phyloP scores from a whole-genome alignment of 2,329 filamentous ascomycete species.

The Didymosphaeria variabile region DNA sequence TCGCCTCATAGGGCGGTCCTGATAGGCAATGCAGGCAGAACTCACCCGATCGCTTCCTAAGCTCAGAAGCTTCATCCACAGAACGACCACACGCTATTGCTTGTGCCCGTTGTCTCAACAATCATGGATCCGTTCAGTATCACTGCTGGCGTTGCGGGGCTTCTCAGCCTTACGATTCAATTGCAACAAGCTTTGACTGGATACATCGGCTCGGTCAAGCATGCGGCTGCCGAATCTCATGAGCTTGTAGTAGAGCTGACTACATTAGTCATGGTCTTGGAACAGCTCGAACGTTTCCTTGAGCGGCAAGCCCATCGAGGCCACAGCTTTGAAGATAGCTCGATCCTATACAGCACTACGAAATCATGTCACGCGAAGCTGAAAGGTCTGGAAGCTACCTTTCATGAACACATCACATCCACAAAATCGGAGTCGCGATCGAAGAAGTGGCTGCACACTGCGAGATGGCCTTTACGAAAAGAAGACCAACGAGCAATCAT shows the following conservation, averaged over 20 bases:
- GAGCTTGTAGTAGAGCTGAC: not conserved
- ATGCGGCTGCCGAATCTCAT: not conserved
- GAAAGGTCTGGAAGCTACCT: not conserved
- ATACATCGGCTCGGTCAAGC: not conserved
- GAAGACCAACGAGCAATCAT: not conserved
- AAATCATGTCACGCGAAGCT: not conserved
- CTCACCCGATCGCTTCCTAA: too few species aligned
- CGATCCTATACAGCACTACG: not conserved
- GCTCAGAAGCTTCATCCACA: too few species aligned
- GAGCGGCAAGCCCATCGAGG: not conserved
- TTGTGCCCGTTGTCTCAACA: not conserved
- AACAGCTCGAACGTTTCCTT: constrained; percentile 3
- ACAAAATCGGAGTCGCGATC: not conserved
- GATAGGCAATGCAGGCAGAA: too few species aligned
- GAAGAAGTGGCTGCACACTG: not conserved
- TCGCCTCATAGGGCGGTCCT: too few species aligned
- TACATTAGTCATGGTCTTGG: not conserved
- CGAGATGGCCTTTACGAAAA: not conserved
- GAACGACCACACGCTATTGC: too few species aligned
- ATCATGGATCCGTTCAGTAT: constrained; percentile 1
- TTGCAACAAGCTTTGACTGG: not conserved
- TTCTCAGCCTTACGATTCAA: not conserved
- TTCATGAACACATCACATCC: not conserved
- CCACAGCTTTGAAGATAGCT: not conserved
- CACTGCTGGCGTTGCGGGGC: constrained; percentile 1